Base-by-base conservation (phyloP, 805 yeast genomes). In the Vanderwaltozyma polyspora region DNA sequence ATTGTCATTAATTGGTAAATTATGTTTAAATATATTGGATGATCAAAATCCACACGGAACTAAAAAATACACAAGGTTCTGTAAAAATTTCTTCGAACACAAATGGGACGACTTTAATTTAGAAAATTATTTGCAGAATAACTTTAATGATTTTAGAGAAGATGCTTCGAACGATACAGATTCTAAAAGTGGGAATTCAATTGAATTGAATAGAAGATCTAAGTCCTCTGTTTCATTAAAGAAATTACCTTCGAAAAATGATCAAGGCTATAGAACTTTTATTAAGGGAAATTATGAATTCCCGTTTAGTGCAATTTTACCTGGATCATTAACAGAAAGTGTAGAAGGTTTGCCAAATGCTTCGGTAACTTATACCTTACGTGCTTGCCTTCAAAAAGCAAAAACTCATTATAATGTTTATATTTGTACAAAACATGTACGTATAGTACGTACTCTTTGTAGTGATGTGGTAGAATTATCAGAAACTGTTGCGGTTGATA, bases 401-500 rank as follows among this genome's bases (percentile, higher is more conserved):
- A 74, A 87, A 35, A n/a, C n/a, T n/a, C 80, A 81, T 48, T 70
- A 77, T 34, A 69, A 70, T 40, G 74, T 76, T 38, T 58, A 87
- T 44, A 49, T 67, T 6, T 67, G 85, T n/a, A 76, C 73, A 44
- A 82, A 76, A 55, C 86, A 79, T 49, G 44, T 91, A 5, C 73
- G 95, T 38, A 76, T 91, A 8, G 74, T 89, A 12, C 68, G 98
- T 45, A 89, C 97, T 0, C 61, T 87, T 38, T 75, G 94, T 2
- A 72, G 94, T 1, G 97, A 89, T 57, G 72, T 94, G 1, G 72
- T 82, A 3, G 98, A 89, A 48, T 64, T 86, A 18, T 71, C 93
- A 0, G 97, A 91, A 57, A 85, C 96, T 0, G 82, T 87, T 47
- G 85, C 95, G 0, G 93, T 91, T 22, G 95, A 87, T 50, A 91